Percentiles rank a stretch among this genome's conserved stretches.
These are phyloP conservation scores for Dictyostelium intermedium DNA, from an alignment of 78 protist species.

Conservation along the genomic window DNA sequence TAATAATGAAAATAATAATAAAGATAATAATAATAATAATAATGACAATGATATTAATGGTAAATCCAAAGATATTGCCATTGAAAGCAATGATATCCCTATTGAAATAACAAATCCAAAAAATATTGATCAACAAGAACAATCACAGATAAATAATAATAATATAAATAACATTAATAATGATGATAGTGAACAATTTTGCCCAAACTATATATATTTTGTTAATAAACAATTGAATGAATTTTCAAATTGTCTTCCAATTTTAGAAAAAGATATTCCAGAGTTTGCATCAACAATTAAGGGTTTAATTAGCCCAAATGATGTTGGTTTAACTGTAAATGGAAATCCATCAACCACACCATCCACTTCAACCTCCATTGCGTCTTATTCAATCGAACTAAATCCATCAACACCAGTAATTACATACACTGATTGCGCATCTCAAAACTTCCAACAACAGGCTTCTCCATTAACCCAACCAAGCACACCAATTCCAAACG, in stretches of 20 bases:
- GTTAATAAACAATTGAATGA: not conserved
- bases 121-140: not conserved
- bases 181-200: not conserved
- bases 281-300: not conserved
- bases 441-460: not conserved
- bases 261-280: not conserved
- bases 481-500: not conserved
- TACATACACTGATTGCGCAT: not conserved
- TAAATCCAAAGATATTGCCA: not conserved
- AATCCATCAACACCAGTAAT: not conserved
- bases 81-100: not conserved
- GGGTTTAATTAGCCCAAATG: not conserved
- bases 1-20: too few relatives aligned
- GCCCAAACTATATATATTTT: not conserved
- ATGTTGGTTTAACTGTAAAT: not conserved
- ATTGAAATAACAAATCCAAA: not conserved
- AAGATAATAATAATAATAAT: too few relatives aligned
- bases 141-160: not conserved
- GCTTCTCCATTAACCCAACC: not conserved
- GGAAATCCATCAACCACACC: not conserved
- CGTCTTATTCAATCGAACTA: not conserved
- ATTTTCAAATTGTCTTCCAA: not conserved
- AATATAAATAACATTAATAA: not conserved
- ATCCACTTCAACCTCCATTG: not conserved
- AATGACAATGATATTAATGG: not conserved